These are phyloP conservation scores for Parmales sp. DNA, from an alignment of 108 stramenopile genomes.

Conservation along the genomic window DNA sequence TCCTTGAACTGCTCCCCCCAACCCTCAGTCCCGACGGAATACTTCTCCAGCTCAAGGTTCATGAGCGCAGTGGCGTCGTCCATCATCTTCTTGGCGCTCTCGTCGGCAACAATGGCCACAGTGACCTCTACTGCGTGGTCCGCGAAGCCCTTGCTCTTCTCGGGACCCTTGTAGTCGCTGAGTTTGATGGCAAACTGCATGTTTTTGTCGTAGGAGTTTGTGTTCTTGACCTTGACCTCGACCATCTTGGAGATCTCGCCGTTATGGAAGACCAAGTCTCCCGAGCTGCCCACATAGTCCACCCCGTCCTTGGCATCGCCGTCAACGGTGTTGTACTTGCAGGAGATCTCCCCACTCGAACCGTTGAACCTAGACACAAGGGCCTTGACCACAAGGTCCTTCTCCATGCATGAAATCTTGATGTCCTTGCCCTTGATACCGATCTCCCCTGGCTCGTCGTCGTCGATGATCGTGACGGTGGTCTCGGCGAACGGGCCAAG, in stretches of 20 bases:
- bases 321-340: slow-evolving; percentile 9
- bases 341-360: neutral
- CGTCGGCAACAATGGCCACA: slow-evolving; percentile 13
- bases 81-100: slow-evolving; percentile 14
- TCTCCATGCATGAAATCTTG: slow-evolving; percentile 6
- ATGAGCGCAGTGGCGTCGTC: slow-evolving; percentile 17
- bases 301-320: slow-evolving; percentile 2
- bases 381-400: neutral
- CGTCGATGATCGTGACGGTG: slow-evolving; percentile 30
- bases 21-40: neutral
- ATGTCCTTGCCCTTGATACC: neutral
- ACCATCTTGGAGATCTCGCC: slow-evolving; percentile 12
- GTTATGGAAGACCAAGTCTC: slow-evolving; percentile 8
- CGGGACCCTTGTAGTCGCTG: neutral
- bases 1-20: slow-evolving; percentile 19
- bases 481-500: neutral
- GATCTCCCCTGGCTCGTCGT: slow-evolving; percentile 22
- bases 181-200: slow-evolving; percentile 13
- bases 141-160: neutral
- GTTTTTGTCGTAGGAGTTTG: slow-evolving; percentile 10
- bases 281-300: slow-evolving; percentile 11
- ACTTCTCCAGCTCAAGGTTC: slow-evolving; percentile 3
- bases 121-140: neutral
- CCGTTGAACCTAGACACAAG: slow-evolving; percentile 1
- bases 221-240: slow-evolving; percentile 14